Evolutionary conservation across 208 protist species (phyloP).

Genomic region (Phytomonas serpens): DNA sequence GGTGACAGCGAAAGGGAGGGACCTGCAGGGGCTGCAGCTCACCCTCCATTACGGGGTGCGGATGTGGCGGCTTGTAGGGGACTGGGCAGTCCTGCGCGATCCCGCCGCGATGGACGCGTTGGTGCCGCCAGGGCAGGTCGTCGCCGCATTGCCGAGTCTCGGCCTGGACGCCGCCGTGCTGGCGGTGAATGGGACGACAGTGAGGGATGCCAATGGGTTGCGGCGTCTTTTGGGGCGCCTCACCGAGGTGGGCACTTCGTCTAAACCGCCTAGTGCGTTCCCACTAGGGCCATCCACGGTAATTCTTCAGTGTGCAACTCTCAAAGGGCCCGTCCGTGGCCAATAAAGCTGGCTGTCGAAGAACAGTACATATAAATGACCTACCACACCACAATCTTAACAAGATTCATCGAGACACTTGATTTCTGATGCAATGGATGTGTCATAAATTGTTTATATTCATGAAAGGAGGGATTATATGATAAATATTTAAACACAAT

Average conservation of each 20-base stretch:
- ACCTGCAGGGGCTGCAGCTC: slow-evolving; percentile 17
- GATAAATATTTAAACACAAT: not conserved
- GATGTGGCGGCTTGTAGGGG: slow-evolving; percentile 27
- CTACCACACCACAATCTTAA: not conserved
- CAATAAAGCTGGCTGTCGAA: not conserved
- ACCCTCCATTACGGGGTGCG: slow-evolving; percentile 17
- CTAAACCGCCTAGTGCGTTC: slow-evolving; percentile 9
- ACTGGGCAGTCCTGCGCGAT: slow-evolving; percentile 18
- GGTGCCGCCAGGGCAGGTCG: slow-evolving; percentile 17
- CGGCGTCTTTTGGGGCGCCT: slow-evolving; percentile 15
- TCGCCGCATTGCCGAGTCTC: slow-evolving; percentile 18
- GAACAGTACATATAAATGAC: not conserved
- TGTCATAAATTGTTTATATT: slow-evolving; percentile 2
- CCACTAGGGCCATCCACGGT: slow-evolving; percentile 7
- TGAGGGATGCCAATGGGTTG: slow-evolving; percentile 22
- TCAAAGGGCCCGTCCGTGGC: slow-evolving; percentile 1
- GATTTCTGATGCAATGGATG: not conserved
- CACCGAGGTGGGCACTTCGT: not conserved
- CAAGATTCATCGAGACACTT: not conserved
- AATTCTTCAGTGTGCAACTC: slow-evolving; percentile 11
- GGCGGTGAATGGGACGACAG: slow-evolving; percentile 20
- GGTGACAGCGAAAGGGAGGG: not conserved
- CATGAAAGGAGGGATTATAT: not conserved
- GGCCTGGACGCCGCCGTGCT: slow-evolving; percentile 19
- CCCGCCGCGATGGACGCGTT: slow-evolving; percentile 15